Percentiles rank a stretch among this genome's conserved stretches.
phyloP scores from a whole-genome alignment of 1,284 basidiomycete species.

The Psilocybe mexicana region DNA sequence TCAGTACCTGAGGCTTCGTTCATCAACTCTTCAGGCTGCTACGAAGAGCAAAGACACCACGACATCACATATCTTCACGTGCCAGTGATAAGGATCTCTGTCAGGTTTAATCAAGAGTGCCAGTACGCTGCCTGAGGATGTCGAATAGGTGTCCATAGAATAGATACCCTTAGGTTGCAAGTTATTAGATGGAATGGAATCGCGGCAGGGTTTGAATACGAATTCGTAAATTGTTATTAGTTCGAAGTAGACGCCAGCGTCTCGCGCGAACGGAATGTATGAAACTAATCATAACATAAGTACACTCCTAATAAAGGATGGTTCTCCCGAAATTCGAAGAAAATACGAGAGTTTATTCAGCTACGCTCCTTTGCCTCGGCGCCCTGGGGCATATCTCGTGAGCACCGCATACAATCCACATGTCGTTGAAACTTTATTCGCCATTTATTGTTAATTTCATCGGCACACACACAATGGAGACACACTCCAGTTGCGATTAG shows the following conservation, averaged over 20 bases:
- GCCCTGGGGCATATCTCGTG: background rate
- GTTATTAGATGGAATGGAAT: no score
- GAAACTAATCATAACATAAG: no score
- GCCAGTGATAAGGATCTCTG: background rate
- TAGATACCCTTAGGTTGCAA: no score
- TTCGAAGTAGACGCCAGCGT: no score
- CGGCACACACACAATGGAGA: constrained; percentile 2
- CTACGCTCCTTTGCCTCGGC: background rate
- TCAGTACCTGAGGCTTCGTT: background rate
- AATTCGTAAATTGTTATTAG: no score
- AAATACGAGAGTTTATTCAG: background rate
- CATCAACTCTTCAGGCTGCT: background rate
- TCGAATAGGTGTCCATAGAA: no score
- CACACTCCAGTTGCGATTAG: background rate
- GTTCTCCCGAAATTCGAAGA: no score
- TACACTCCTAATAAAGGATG: no score
- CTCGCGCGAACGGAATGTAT: no score
- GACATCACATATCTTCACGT: background rate
- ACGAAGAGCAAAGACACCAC: background rate
- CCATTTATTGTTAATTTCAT: background rate
- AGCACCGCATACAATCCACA: background rate
- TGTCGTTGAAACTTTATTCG: background rate
- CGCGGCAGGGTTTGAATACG: no score
- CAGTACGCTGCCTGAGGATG: background rate
- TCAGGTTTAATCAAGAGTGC: background rate